Percentiles rank a stretch among this genome's conserved stretches.
Evolutionary conservation across 2,329 filamentous ascomycete genomes (phyloP).

Genomic region (Calonectria henricotiae): DNA sequence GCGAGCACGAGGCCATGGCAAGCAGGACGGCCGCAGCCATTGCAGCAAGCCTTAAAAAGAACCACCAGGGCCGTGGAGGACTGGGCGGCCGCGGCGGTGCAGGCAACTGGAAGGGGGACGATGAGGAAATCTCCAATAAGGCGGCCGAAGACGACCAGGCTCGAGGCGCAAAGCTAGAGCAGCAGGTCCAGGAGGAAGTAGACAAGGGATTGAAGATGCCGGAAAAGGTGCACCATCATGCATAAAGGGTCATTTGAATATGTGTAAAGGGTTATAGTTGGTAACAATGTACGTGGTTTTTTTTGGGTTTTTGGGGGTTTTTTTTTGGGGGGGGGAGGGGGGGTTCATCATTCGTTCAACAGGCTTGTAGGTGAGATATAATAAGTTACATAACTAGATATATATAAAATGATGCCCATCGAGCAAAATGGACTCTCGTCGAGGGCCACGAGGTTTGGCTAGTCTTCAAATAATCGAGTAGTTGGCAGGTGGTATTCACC

Average conservation of each 20-base stretch:
- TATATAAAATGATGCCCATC: constrained; percentile 8
- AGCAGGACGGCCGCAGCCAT: constrained; percentile 57
- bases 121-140: constrained; percentile 51
- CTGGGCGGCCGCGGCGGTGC: constrained; percentile 70
- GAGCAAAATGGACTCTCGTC: background rate
- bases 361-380: background rate
- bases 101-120: constrained; percentile 67
- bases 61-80: constrained; percentile 44
- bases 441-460: background rate
- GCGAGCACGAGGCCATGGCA: constrained; percentile 57
- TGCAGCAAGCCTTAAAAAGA: constrained; percentile 53
- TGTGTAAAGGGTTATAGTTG: background rate
- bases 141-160: constrained; percentile 42
- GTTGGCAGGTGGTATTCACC: background rate
- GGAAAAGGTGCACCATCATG: constrained; percentile 61
- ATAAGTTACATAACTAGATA: background rate
- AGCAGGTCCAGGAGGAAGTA: constrained; percentile 63
- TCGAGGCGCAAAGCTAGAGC: constrained; percentile 61
- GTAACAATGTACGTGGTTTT: background rate
- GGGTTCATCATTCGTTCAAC: background rate
- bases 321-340: no score
- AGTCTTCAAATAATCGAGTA: background rate
- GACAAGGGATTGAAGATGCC: constrained; percentile 66
- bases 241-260: constrained; percentile 27
- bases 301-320: background rate